Conservation (phyloP, 129 eudicot genomes). For the Pulicaria dysenterica region DNA sequence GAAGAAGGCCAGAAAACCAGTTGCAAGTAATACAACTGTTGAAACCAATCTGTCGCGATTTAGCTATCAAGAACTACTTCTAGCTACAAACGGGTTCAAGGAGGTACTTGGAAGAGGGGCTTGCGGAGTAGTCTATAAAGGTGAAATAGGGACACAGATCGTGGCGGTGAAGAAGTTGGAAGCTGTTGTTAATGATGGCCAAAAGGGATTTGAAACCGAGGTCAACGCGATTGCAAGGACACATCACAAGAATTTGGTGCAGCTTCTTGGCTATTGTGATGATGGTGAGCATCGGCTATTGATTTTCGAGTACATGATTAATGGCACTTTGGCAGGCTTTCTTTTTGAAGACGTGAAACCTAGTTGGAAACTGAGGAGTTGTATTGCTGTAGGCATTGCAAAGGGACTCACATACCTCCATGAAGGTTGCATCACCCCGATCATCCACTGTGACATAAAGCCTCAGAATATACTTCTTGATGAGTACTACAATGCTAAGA, state of each 20-base stretch:
- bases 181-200: constrained; percentile 30
- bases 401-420: constrained; percentile 59
- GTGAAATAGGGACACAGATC: constrained; percentile 14
- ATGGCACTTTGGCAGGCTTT: constrained; percentile 48
- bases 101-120: constrained; percentile 48
- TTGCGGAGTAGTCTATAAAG: constrained; percentile 56
- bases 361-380: constrained; percentile 46
- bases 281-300: constrained; percentile 48
- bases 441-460: constrained; percentile 73
- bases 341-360: constrained; percentile 40
- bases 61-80: constrained; percentile 46
- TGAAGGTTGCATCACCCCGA: constrained; percentile 59
- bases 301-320: constrained; percentile 52
- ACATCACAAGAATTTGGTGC: constrained; percentile 59
- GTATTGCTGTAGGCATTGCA: constrained; percentile 47
- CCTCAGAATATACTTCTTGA: constrained; percentile 70
- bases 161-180: constrained; percentile 51
- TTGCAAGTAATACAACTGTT: not conserved
- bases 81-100: constrained; percentile 56
- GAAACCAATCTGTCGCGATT: constrained; percentile 32
- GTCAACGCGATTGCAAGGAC: constrained; percentile 48
- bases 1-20: constrained; percentile 4
- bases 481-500: constrained; percentile 46
- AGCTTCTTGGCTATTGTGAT: constrained; percentile 50
- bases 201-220: constrained; percentile 50